Conservation (phyloP, 2,329 filamentous ascomycete genomes). For the Neofusicoccum kwambonambiense region DNA sequence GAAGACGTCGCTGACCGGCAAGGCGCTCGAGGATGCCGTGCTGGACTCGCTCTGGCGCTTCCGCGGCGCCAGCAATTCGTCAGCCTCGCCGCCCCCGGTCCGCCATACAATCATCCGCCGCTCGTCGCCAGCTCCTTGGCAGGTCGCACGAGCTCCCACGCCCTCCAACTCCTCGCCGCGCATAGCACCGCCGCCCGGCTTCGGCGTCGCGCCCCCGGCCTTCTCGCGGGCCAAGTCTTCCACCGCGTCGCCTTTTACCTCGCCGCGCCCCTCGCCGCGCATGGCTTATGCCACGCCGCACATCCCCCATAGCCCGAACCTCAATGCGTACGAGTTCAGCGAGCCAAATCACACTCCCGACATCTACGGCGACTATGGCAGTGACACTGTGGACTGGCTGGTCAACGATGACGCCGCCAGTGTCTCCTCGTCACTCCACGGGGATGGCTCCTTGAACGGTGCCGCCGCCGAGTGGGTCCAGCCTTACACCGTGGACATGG, state of each 20-base stretch:
- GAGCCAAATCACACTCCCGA: conserved; percentile 77
- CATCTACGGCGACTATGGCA: conserved; percentile 85
- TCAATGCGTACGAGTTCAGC: conserved; percentile 95
- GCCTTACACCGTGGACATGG: conserved; percentile 80
- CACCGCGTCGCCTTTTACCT: conserved; percentile 86
- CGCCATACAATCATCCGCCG: conserved; percentile 87
- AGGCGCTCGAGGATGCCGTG: conserved; percentile 82
- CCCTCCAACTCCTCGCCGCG: conserved; percentile 81
- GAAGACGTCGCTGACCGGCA: conserved; percentile 72
- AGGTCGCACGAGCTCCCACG: conserved; percentile 70
- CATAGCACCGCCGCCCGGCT: conserved; percentile 77
- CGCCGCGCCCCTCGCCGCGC: conserved; percentile 86
- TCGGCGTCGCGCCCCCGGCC: conserved; percentile 67
- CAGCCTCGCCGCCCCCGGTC: conserved; percentile 77
- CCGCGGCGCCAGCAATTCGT: conserved; percentile 61
- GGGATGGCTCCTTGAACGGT: conserved; percentile 70
- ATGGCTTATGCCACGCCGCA: conserved; percentile 84
- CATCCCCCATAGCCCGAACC: conserved; percentile 88
- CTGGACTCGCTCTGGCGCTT: conserved; percentile 88
- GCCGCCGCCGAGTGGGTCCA: conserved; percentile 77
- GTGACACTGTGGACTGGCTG: conserved; percentile 95
- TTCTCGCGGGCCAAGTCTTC: conserved; percentile 75
- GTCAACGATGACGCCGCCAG: conserved; percentile 82
- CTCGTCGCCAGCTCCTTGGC: conserved; percentile 91
- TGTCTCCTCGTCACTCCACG: conserved; percentile 71